A percentile compares a stretch with the other conserved stretches of the same genome.
phyloP scores from a whole-genome alignment of 2,329 filamentous ascomycete genomes.

The Penicillium sp. region DNA sequence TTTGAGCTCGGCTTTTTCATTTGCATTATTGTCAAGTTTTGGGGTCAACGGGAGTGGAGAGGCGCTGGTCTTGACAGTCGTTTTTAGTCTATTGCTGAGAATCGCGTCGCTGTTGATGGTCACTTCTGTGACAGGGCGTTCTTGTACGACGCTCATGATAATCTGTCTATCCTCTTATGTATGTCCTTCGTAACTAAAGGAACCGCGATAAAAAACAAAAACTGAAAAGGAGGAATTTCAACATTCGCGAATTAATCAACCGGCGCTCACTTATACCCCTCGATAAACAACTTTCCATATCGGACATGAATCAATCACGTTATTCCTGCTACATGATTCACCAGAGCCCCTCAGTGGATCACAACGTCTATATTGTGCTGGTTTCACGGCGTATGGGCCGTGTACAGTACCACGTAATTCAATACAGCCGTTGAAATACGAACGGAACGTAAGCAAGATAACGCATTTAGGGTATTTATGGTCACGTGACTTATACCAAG shows the following conservation, averaged over 20 bases:
- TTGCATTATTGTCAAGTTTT: background rate
- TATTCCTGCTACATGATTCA: slow-evolving; percentile 3
- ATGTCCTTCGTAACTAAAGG: background rate
- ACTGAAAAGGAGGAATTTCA: background rate
- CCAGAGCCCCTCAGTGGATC: slow-evolving; percentile 11
- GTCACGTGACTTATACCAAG: slow-evolving; percentile 8
- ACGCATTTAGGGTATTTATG: slow-evolving; percentile 1
- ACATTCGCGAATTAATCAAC: background rate
- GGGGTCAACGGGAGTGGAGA: background rate
- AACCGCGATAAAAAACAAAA: background rate
- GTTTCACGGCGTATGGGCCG: background rate
- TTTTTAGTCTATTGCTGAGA: background rate
- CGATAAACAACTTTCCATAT: background rate
- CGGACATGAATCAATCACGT: slow-evolving; percentile 2
- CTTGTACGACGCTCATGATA: slow-evolving; percentile 1
- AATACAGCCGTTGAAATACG: background rate
- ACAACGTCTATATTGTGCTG: background rate
- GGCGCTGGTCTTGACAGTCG: background rate
- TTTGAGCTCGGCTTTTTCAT: slow-evolving; percentile 4
- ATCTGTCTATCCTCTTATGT: background rate
- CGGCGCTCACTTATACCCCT: background rate
- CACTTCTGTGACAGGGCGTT: background rate
- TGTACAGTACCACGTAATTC: background rate
- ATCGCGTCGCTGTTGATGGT: background rate
- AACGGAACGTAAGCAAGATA: background rate